Evolutionary conservation across 2,329 filamentous ascomycete genomes (phyloP), one percentile per base, ranked within the genome.

Genomic region (Neonectria magnoliae): DNA sequence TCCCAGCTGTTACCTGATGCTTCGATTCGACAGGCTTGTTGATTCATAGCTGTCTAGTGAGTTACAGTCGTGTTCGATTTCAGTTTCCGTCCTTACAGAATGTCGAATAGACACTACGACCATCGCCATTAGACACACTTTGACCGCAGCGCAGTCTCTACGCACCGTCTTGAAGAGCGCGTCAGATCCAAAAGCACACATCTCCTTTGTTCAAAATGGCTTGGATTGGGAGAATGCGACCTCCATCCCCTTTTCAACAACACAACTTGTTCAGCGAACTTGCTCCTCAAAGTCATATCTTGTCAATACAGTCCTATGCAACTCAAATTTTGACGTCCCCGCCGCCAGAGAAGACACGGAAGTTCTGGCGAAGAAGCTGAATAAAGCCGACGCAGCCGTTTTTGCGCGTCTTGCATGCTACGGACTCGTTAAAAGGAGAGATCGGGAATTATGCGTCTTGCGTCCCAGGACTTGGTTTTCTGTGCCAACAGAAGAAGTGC

Each of bases 401-500:
- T 64, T 77, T 44, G 75, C 76, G 2, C 67, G 78, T 4, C 67
- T 76, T 2, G 61, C 57, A 16, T 79, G 76, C 67, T 67, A 73
- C 31, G 78, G 76, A 2, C 65, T 75, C 14, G 61, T 74, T 8
- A 71, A 68, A 38, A 52, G 62, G 25, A 53, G 50, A n/a, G 18
- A 54, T 10, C 29, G 20, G 14, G 59, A 62, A 6, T 44, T 33
- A 27, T 33, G 3, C 52, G 55, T n/a, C 58, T 68, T 20, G 33
- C n/a, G 11, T 66, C 63, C 1, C 25, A 66, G 4, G 48, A 64
- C 31, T 45, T 68, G n/a, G 54, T 63, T 11, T 64, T 68, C 20
- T 42, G 41, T 68, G 41, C 56, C 51, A 20, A 44, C 41, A 4
- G 41, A 48, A 18, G 10, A 13, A 2, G 13, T 31, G 5, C 55